These are phyloP conservation scores for Myriosclerotinia scirpicola DNA, from an alignment of 2,329 filamentous ascomycete genomes.

Conservation along the genomic window DNA sequence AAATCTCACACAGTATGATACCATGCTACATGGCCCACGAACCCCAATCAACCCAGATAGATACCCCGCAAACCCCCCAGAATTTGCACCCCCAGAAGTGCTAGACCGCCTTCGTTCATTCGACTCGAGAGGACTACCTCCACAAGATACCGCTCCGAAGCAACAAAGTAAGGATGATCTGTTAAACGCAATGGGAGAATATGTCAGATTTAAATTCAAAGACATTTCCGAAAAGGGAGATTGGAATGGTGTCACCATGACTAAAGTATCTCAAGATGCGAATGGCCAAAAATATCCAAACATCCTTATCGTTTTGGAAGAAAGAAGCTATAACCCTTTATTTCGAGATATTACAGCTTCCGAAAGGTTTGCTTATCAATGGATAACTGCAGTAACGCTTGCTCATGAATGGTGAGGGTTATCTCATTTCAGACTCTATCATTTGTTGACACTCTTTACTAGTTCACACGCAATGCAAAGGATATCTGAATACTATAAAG, in stretches of 20 bases:
- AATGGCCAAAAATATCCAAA: neutral
- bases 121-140: neutral
- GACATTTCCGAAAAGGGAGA: neutral
- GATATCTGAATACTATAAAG: neutral
- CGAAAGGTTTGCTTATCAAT: slow-evolving; percentile 11
- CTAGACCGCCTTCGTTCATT: neutral
- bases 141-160: slow-evolving; percentile 1
- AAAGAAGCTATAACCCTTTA: neutral
- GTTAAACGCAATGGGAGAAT: neutral
- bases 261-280: no score
- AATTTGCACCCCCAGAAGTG: neutral
- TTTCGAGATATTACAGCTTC: neutral
- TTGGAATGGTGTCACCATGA: neutral
- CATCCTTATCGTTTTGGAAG: neutral
- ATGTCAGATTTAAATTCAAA: neutral
- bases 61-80: neutral
- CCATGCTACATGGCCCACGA: neutral
- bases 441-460: neutral
- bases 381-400: slow-evolving; percentile 5
- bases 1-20: neutral
- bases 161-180: neutral
- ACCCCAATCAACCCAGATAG: neutral
- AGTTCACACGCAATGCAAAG: slow-evolving; percentile 7
- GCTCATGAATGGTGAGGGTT: slow-evolving; percentile 11
- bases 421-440: neutral